phyloP scores from a whole-genome alignment of 2,329 filamentous ascomycete species.

The Ophiocordyceps camponoti-rufipedis region DNA sequence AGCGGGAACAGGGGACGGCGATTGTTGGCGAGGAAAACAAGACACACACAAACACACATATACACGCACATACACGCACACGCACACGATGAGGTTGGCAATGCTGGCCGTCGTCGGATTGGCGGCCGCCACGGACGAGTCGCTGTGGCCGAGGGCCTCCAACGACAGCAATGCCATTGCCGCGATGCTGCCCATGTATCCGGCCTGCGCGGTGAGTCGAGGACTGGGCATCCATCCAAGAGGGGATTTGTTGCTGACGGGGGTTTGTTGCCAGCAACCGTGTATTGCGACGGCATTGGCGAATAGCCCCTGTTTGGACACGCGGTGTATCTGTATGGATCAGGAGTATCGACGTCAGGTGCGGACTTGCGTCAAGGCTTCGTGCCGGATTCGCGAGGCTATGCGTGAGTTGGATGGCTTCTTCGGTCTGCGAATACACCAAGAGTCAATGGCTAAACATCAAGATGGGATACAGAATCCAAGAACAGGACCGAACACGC shows the following conservation, averaged over 20 bases:
- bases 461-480: background rate
- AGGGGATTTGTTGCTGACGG: background rate
- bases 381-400: background rate
- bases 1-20: no score
- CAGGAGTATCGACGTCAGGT: background rate
- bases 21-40: no score
- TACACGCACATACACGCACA: no score
- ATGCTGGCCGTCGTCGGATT: background rate
- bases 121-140: background rate
- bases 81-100: no score
- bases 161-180: background rate
- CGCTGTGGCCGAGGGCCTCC: background rate
- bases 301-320: background rate
- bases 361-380: background rate
- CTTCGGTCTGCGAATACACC: no score
- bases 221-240: background rate
- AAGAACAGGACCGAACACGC: constrained; percentile 2
- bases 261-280: background rate
- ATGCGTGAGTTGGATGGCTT: background rate
- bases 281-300: background rate
- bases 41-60: no score
- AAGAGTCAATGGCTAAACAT: no score
- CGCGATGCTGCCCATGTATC: background rate
- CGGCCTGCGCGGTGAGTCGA: background rate
- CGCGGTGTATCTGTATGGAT: background rate